Conservation (phyloP, 164 flowering plant species). For the Stephania yunnanensis region DNA sequence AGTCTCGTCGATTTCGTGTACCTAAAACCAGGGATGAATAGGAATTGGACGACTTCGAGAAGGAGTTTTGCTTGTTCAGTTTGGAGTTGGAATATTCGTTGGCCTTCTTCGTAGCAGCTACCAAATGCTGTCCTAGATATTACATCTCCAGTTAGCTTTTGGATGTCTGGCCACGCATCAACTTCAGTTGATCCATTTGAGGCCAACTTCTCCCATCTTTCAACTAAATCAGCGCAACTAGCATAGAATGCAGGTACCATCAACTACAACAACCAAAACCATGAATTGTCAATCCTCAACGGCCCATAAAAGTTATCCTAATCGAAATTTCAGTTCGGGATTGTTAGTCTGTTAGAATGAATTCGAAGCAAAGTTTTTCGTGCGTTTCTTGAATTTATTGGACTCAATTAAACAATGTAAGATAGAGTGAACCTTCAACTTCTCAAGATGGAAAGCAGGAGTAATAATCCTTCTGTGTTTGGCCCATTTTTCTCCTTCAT, state of each 20-base stretch:
- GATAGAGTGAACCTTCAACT: too few species aligned
- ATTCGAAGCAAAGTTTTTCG: too few species aligned
- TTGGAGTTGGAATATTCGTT: conserved; percentile 21
- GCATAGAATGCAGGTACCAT: background rate
- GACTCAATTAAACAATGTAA: too few species aligned
- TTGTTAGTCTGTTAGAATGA: too few species aligned
- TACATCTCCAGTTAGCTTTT: conserved; percentile 11
- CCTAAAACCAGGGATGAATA: conserved; percentile 8
- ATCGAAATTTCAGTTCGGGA: background rate
- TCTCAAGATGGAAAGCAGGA: too few species aligned
- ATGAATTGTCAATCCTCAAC: too few species aligned
- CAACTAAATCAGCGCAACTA: conserved; percentile 22
- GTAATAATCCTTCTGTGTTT: too few species aligned
- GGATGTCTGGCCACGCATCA: conserved; percentile 21
- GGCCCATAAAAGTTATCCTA: too few species aligned
- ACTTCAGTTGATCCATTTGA: conserved; percentile 12
- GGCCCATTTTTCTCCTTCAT: too few species aligned
- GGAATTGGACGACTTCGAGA: background rate
- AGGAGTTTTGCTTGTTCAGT: conserved; percentile 13
- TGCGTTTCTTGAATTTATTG: too few species aligned
- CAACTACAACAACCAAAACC: background rate
- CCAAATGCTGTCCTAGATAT: conserved; percentile 25
- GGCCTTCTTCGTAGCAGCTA: conserved; percentile 24
- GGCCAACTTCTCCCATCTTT: conserved; percentile 19
- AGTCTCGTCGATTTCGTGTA: background rate